phyloP scores from a whole-genome alignment of 345 rosid genomes.

The Erucastrum elatum region DNA sequence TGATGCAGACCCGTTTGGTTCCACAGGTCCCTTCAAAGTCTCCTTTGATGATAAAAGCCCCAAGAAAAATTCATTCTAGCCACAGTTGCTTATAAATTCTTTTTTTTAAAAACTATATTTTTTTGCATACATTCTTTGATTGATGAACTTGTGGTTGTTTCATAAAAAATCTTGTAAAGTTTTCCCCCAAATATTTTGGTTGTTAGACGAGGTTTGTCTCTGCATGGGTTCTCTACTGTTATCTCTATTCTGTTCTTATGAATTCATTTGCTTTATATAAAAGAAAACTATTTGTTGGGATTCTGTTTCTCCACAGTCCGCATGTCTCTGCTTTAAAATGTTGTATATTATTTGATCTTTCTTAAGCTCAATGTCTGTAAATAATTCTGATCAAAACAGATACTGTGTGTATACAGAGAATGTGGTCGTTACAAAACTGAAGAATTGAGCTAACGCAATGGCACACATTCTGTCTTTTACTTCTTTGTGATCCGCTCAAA shows the following conservation, averaged over 20 bases:
- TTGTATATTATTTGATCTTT: neutral
- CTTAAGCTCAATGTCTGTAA: neutral
- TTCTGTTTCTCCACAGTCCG: neutral
- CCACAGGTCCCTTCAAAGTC: conserved; percentile 87
- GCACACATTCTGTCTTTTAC: conserved; percentile 23
- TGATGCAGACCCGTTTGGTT: conserved; percentile 86
- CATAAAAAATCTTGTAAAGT: conserved; percentile 8
- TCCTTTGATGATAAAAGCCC: conserved; percentile 58
- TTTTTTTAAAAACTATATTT: neutral
- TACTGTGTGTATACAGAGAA: neutral
- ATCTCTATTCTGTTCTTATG: conserved; percentile 38
- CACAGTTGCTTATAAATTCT: conserved; percentile 2
- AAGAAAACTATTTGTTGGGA: conserved; percentile 12
- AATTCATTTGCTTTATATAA: conserved; percentile 24
- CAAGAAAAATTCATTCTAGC: conserved; percentile 66
- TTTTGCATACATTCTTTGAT: neutral
- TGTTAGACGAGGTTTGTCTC: conserved; percentile 30
- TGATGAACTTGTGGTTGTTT: conserved; percentile 27
- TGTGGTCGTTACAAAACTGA: neutral
- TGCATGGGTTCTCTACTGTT: conserved; percentile 22
- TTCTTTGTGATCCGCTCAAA: conserved; percentile 46
- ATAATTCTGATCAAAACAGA: neutral
- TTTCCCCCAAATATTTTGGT: conserved; percentile 15
- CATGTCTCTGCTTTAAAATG: neutral
- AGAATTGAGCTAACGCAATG: neutral